Evolutionary conservation across 306 rosid species (phyloP).

Genomic region (Phaseolus lunatus): DNA sequence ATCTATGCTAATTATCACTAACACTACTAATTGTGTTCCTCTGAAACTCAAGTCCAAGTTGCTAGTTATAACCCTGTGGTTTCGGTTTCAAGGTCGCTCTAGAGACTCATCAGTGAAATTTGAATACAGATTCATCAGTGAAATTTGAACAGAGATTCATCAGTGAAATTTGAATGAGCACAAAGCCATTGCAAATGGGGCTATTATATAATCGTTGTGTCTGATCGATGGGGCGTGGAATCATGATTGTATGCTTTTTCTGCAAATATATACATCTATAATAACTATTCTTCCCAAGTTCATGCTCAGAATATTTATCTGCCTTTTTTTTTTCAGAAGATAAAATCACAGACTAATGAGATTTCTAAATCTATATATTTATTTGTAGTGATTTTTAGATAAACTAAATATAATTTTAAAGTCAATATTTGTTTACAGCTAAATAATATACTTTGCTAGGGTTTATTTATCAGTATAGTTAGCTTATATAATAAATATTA

Average conservation of each 20-base stretch:
- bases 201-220: conserved; percentile 33
- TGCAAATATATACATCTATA: too few relatives aligned
- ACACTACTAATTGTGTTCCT: neutral
- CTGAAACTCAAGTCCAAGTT: neutral
- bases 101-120: conserved; percentile 3
- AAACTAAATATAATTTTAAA: too few relatives aligned
- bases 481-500: too few relatives aligned
- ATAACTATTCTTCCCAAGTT: too few relatives aligned
- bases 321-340: too few relatives aligned
- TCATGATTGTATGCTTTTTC: neutral
- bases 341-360: too few relatives aligned
- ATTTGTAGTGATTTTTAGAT: too few relatives aligned
- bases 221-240: conserved; percentile 1
- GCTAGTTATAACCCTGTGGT: conserved; percentile 16
- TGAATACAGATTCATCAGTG: neutral
- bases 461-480: too few relatives aligned
- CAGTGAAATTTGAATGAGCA: neutral
- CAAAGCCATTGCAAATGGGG: conserved; percentile 16
- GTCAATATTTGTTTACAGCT: too few relatives aligned
- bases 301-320: too few relatives aligned
- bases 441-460: too few relatives aligned
- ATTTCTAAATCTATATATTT: too few relatives aligned
- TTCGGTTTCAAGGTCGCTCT: conserved; percentile 44
- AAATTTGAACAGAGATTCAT: neutral
- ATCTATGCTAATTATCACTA: neutral